A percentile compares a stretch with the other conserved stretches of the same genome.
Conservation (phyloP, 371 early-diverging fungal species). For the Rhizomucor pusillus region DNA sequence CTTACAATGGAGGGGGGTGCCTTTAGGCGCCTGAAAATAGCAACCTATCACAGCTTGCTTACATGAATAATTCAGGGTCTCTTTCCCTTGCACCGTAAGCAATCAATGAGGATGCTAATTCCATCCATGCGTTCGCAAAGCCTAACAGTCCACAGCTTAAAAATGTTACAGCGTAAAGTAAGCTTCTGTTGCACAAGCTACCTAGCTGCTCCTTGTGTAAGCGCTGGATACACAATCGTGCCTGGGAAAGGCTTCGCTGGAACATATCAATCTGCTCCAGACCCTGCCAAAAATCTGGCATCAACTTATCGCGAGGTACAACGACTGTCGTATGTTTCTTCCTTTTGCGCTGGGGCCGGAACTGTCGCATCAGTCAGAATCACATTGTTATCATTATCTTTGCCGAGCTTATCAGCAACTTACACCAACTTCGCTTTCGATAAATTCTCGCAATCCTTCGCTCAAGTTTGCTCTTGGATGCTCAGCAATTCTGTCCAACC, state of each 20-base stretch:
- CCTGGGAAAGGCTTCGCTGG: constrained; percentile 6
- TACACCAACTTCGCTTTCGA: constrained; percentile 50
- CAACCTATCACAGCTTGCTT: constrained; percentile 4
- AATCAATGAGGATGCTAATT: constrained; percentile 29
- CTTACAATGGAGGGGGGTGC: constrained; percentile 3
- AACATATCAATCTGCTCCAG: constrained; percentile 11
- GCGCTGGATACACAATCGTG: background rate
- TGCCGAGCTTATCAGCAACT: constrained; percentile 13
- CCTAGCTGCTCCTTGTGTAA: background rate
- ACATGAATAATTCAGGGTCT: constrained; percentile 39
- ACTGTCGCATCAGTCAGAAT: constrained; percentile 7
- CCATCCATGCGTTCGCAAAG: constrained; percentile 17
- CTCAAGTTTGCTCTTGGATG: constrained; percentile 30
- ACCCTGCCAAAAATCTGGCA: constrained; percentile 27
- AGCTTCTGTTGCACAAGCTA: no score
- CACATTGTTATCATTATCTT: no score
- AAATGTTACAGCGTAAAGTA: no score
- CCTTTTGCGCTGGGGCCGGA: constrained; percentile 19
- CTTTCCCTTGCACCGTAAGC: constrained; percentile 41
- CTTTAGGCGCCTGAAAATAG: background rate
- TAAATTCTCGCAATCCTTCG: constrained; percentile 43
- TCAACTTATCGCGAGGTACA: constrained; percentile 25
- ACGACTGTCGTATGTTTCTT: constrained; percentile 14
- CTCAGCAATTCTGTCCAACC: constrained; percentile 37
- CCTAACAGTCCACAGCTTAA: constrained; percentile 1